A percentile compares a stretch with the other conserved stretches of the same genome.
These are phyloP conservation scores for Striga hermonthica DNA, from an alignment of 305 asterid genomes.

Conservation along the genomic window DNA sequence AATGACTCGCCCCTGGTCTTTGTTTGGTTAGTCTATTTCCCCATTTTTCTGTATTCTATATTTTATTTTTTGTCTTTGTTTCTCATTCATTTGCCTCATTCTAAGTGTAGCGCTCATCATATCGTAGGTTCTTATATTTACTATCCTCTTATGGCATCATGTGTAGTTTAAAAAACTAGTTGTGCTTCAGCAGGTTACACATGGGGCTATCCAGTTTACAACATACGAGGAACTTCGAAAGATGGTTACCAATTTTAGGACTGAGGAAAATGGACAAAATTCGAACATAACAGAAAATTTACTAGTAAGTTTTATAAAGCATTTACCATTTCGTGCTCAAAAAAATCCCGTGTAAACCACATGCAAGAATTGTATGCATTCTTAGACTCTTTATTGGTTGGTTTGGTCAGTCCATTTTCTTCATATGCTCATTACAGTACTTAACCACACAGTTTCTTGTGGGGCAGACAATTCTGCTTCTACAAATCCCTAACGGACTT, in stretches of 20 bases:
- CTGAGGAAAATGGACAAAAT: constrained; percentile 36
- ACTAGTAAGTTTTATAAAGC: constrained; percentile 59
- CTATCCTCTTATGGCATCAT: too few relatives aligned
- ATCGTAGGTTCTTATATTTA: too few relatives aligned
- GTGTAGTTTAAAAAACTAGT: too few relatives aligned
- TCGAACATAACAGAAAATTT: constrained; percentile 35
- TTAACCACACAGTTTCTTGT: background rate
- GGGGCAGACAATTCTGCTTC: background rate
- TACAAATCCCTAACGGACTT: background rate
- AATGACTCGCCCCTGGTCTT: constrained; percentile 86
- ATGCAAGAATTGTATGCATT: background rate
- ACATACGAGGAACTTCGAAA: constrained; percentile 89
- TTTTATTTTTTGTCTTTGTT: constrained; percentile 19
- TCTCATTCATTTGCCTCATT: background rate
- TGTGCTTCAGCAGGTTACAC: constrained; percentile 79
- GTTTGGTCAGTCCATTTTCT: background rate
- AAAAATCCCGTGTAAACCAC: constrained; percentile 12
- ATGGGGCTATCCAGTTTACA: constrained; percentile 97
- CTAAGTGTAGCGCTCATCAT: constrained; percentile 10
- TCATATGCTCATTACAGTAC: constrained; percentile 12
- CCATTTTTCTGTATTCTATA: constrained; percentile 16
- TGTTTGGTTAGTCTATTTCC: constrained; percentile 53
- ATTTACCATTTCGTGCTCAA: constrained; percentile 18
- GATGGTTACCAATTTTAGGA: constrained; percentile 43
- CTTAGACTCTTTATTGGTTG: too few relatives aligned